phyloP scores from a whole-genome alignment of 2,329 filamentous ascomycete species.

The Teratosphaeria epicoccoides region DNA sequence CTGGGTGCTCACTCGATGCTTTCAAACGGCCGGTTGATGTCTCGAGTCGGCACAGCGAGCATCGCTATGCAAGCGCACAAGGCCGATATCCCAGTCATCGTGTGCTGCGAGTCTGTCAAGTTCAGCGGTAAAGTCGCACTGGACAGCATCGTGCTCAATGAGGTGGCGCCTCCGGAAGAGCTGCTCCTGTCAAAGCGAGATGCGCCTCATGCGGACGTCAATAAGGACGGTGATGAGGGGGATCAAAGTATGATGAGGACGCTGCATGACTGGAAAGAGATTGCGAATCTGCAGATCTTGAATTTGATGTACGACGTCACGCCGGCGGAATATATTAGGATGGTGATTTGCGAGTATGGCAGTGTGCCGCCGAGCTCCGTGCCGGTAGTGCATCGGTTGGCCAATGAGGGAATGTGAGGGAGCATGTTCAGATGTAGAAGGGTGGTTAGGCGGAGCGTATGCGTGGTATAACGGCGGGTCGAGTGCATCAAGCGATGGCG shows the following conservation, averaged over 20 bases:
- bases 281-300: slow-evolving; percentile 50
- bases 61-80: slow-evolving; percentile 74
- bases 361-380: slow-evolving; percentile 78
- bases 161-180: slow-evolving; percentile 69
- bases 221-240: slow-evolving; percentile 19
- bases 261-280: slow-evolving; percentile 47
- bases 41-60: slow-evolving; percentile 73
- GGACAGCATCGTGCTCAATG: slow-evolving; percentile 89
- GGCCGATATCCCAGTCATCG: slow-evolving; percentile 67
- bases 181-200: slow-evolving; percentile 27
- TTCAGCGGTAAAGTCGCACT: slow-evolving; percentile 83
- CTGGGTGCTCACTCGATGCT: slow-evolving; percentile 91
- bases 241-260: slow-evolving; percentile 17
- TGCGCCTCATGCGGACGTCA: slow-evolving; percentile 1
- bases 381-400: slow-evolving; percentile 54
- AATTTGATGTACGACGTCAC: slow-evolving; percentile 90
- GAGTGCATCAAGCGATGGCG: neutral
- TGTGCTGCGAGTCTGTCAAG: slow-evolving; percentile 90
- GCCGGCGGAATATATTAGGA: slow-evolving; percentile 71
- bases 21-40: slow-evolving; percentile 85
- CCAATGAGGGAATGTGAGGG: slow-evolving; percentile 22
- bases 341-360: slow-evolving; percentile 86
- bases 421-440: no score
- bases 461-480: no score
- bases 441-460: no score